Evolutionary conservation across 2,329 filamentous ascomycete species (phyloP), one percentile per base, ranked within the genome.

Genomic region (Penicillium verrucosum): DNA sequence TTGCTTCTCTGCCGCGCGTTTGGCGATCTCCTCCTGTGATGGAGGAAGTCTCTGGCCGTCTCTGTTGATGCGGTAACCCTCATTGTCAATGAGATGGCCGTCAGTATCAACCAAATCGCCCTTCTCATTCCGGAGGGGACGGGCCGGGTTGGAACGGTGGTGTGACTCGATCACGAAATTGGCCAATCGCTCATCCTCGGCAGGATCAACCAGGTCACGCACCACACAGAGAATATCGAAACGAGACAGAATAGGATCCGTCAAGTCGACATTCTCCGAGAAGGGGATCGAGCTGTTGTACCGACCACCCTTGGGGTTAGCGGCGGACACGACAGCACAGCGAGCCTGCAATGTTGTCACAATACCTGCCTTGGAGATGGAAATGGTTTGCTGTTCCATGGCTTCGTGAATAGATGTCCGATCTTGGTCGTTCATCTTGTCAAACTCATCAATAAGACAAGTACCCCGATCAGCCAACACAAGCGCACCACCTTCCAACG

Each of bases 341-440:
- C 94, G 89, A 42, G 94, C 94, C 74, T 99, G 93, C 0, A 99
- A 81, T 0, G 94, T 97, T 1, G 94, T 99, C 42, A 99, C 94
- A 59, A 99, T 99, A 76, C 94, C 94, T 0, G 94, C 94, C 74
- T 99, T 99, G 62, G 92, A 96, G 70, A 99, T 99, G 59, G 93
- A 97, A 65, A 99, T 99, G 1, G 94, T 99, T 77, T 99, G 94
- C 76, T 99, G 94, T 76, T 99, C 94, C 94, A 99, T 99, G 58
- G 94, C 94, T 81, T 99, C 94, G 82, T 99, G 94, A 66, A 99
- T 99, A 8, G 92, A 96, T 1, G 94, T 97, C 63, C 94, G 86
- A 74, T 99, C 94, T 72, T 97, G 92, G 73, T 99, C 94, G 73
- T 97, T 97, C 94, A 99, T 99, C 82, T 99, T 99, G 83, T 99